Percentiles rank a stretch among this genome's conserved stretches.
Conservation (phyloP, 768 basidiomycete genomes). For the Pluteus cervinus region DNA sequence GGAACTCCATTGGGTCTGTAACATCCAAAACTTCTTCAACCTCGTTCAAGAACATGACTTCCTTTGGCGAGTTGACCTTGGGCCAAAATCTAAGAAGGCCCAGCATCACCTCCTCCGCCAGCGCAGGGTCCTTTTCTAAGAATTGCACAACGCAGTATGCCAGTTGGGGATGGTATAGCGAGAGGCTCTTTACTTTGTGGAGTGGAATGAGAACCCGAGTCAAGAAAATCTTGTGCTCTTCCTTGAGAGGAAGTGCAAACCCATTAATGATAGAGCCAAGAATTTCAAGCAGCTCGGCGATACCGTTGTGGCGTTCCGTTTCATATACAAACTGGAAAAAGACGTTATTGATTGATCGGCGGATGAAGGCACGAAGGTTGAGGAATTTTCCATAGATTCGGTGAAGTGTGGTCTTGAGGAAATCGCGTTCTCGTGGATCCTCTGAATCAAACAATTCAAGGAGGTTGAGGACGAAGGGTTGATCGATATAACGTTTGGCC, state of each 20-base stretch:
- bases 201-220: slow-evolving; percentile 90
- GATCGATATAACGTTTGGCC: slow-evolving; percentile 97
- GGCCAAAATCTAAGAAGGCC: slow-evolving; percentile 98
- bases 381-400: slow-evolving; percentile 99
- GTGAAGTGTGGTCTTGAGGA: slow-evolving; percentile 97
- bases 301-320: slow-evolving; percentile 97
- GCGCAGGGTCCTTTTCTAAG: slow-evolving; percentile 87
- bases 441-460: slow-evolving; percentile 98
- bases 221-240: slow-evolving; percentile 98
- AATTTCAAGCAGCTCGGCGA: slow-evolving; percentile 96
- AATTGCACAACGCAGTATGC: slow-evolving; percentile 99
- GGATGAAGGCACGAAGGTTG: slow-evolving; percentile 96
- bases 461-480: slow-evolving; percentile 90
- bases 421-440: slow-evolving; percentile 98
- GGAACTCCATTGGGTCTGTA: slow-evolving; percentile 93
- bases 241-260: slow-evolving; percentile 95
- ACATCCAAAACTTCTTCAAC: slow-evolving; percentile 99
- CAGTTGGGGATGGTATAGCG: slow-evolving; percentile 97
- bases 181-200: slow-evolving; percentile 97
- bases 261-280: slow-evolving; percentile 99
- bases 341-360: slow-evolving; percentile 98
- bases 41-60: slow-evolving; percentile 99
- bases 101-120: slow-evolving; percentile 94
- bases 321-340: slow-evolving; percentile 99
- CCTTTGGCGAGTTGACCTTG: slow-evolving; percentile 98